Evolutionary conservation across 164 flowering plant species (phyloP).

Genomic region (Aristolochia californica): DNA sequence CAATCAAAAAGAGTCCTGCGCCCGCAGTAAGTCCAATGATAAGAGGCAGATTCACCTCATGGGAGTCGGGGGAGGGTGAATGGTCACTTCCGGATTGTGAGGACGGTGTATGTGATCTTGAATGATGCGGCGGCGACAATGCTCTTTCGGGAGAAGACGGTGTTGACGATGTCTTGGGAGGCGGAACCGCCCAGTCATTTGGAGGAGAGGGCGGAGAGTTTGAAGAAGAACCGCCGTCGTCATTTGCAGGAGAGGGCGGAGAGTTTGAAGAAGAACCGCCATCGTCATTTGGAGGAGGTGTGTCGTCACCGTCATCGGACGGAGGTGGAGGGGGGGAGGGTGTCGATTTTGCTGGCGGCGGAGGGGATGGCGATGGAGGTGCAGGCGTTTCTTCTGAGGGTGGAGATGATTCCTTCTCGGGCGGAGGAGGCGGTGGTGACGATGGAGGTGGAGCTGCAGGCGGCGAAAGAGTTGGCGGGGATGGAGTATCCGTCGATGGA

Average conservation of each 20-base stretch:
- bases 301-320: no score
- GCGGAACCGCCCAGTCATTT: no score
- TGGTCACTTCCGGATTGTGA: not conserved
- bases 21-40: slow-evolving; percentile 27
- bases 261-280: no score
- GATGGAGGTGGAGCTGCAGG: slow-evolving; percentile 7
- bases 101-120: slow-evolving; percentile 6
- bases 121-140: slow-evolving; percentile 11
- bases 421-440: slow-evolving; percentile 8
- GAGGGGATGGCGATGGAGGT: slow-evolving; percentile 7
- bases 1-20: slow-evolving; percentile 16
- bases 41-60: slow-evolving; percentile 4
- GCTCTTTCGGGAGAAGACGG: not conserved
- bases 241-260: no score
- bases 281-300: no score
- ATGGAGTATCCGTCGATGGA: slow-evolving; percentile 12
- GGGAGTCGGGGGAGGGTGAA: slow-evolving; percentile 7
- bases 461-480: slow-evolving; percentile 6
- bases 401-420: slow-evolving; percentile 6
- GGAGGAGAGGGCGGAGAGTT: no score
- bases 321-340: not conserved
- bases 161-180: no score
- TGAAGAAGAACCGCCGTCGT: no score
- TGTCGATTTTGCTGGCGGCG: not conserved
- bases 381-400: not conserved